Evolutionary conservation across 2,329 filamentous ascomycete genomes (phyloP).

Genomic region (Hysterium pulicare): DNA sequence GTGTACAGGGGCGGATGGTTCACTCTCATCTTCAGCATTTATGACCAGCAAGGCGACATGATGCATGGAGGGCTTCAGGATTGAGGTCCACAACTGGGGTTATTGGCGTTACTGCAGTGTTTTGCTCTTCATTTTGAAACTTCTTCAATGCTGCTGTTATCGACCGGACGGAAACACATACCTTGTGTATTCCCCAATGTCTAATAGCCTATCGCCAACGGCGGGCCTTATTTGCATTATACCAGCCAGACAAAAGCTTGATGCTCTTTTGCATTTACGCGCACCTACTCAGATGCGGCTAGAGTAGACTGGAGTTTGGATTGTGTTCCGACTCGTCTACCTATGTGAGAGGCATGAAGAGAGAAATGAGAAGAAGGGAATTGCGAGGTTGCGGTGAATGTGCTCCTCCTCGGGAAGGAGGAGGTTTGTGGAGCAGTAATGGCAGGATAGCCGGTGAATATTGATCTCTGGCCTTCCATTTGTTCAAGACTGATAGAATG

Average conservation of each 20-base stretch:
- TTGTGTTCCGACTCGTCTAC: neutral
- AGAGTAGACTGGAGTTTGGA: neutral
- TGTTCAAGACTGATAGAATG: no score
- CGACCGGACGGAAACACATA: neutral
- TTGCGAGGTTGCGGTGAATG: no score
- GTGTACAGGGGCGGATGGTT: conserved; percentile 5
- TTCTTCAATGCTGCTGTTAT: conserved; percentile 19
- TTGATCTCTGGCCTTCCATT: no score
- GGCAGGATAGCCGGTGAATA: no score
- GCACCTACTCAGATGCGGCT: neutral
- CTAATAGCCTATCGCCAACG: neutral
- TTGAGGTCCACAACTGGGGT: conserved; percentile 17
- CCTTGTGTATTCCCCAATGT: neutral
- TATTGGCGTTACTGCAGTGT: conserved; percentile 23
- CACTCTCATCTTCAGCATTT: conserved; percentile 38
- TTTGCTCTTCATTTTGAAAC: conserved; percentile 1
- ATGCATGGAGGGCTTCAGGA: conserved; percentile 28
- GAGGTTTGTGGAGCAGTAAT: no score
- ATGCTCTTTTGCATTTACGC: neutral
- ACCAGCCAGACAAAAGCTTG: neutral
- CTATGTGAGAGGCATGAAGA: neutral
- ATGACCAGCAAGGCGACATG: conserved; percentile 36
- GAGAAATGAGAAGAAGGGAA: no score
- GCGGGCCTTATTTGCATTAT: neutral
- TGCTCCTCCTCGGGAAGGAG: no score